phyloP scores from a whole-genome alignment of 495 filamentous ascomycete genomes.

The Podospora anserina region DNA sequence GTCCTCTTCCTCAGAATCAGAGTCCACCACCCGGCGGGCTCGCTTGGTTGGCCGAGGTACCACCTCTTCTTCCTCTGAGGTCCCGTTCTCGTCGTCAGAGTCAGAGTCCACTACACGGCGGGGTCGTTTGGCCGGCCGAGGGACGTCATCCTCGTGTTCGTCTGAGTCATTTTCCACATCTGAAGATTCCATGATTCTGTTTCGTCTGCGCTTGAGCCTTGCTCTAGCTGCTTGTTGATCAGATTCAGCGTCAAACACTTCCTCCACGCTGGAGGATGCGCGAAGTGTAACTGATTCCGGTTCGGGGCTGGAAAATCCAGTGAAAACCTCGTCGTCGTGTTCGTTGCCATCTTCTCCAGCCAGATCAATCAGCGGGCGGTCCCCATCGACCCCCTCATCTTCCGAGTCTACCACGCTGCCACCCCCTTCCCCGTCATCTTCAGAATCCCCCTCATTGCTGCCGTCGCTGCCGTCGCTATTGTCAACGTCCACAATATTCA shows the following conservation, averaged over 20 bases:
- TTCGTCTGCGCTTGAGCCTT: background rate
- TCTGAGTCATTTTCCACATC: background rate
- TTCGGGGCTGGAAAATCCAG: constrained; percentile 28
- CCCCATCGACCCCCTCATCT: background rate
- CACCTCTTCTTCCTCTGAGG: background rate
- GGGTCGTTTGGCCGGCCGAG: background rate
- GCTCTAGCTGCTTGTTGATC: background rate
- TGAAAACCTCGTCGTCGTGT: constrained; percentile 10
- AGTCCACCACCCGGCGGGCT: constrained; percentile 16
- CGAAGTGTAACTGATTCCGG: constrained; percentile 18
- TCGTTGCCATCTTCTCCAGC: constrained; percentile 2
- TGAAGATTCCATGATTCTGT: background rate
- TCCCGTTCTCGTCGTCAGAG: background rate
- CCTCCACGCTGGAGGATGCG: constrained; percentile 7
- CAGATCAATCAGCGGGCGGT: background rate
- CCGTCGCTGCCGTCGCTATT: constrained; percentile 10
- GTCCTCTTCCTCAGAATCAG: constrained; percentile 17
- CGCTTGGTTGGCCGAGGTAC: background rate
- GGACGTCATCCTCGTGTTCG: background rate
- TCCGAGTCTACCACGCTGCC: background rate
- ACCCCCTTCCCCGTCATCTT: too few relatives aligned
- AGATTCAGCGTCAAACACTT: constrained; percentile 2
- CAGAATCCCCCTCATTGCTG: constrained; percentile 1
- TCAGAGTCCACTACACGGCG: constrained; percentile 1
- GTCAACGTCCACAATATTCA: constrained; percentile 18